Evolutionary conservation across 495 filamentous ascomycete species (phyloP).

Genomic region (Neurospora discreta): DNA sequence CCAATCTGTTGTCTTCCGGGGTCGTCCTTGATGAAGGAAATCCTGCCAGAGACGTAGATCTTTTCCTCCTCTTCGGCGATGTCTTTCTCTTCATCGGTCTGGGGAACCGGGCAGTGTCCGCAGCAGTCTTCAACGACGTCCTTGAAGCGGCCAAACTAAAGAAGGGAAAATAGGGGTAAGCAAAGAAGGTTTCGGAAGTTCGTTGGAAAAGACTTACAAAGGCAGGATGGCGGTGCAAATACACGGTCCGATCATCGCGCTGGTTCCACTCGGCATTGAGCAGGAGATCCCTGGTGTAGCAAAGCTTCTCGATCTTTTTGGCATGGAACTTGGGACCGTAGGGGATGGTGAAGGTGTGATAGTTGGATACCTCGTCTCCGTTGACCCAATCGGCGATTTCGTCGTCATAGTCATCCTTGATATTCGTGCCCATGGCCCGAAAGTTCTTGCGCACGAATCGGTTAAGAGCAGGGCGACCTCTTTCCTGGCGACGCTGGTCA

Average conservation of each 20-base stretch:
- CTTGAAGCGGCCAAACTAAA: slow-evolving; percentile 46
- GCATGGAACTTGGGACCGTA: slow-evolving; percentile 62
- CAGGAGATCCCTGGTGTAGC: slow-evolving; percentile 70
- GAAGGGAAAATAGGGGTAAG: slow-evolving; percentile 13
- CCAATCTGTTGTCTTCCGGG: slow-evolving; percentile 58
- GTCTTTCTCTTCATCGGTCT: slow-evolving; percentile 57
- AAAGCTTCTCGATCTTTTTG: slow-evolving; percentile 62
- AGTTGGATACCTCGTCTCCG: slow-evolving; percentile 60
- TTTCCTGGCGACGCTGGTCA: slow-evolving; percentile 52
- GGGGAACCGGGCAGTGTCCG: slow-evolving; percentile 57
- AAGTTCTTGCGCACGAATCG: slow-evolving; percentile 14
- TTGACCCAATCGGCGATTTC: slow-evolving; percentile 75
- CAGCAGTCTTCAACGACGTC: slow-evolving; percentile 72
- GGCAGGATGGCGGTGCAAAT: slow-evolving; percentile 70
- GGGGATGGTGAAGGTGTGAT: slow-evolving; percentile 67
- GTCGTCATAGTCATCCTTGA: slow-evolving; percentile 61
- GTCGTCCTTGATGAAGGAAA: slow-evolving; percentile 66
- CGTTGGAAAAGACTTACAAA: slow-evolving; percentile 29
- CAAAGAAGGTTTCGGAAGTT: background rate
- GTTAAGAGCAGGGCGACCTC: slow-evolving; percentile 45
- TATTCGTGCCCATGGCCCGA: slow-evolving; percentile 39
- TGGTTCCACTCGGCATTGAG: slow-evolving; percentile 83
- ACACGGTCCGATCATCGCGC: slow-evolving; percentile 53
- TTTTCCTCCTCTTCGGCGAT: slow-evolving; percentile 58
- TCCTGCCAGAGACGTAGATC: slow-evolving; percentile 57